Conservation (phyloP, 306 rosid genomes). For the Vigna hirtella region DNA sequence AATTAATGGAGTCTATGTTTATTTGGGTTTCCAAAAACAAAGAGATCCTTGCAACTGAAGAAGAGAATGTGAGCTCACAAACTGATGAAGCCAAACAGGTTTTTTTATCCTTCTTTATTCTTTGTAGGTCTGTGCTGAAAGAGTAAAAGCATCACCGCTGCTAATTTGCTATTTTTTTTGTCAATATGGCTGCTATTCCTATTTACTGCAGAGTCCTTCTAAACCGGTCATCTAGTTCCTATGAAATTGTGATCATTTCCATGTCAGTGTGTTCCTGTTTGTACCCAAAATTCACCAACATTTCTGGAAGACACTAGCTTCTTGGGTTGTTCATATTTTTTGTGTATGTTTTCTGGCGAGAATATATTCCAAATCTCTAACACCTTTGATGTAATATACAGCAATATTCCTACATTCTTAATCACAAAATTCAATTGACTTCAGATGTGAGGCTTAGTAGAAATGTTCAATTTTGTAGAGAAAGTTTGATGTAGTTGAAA, state of each 20-base stretch:
- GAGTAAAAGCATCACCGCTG: constrained; percentile 27
- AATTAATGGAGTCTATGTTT: constrained; percentile 60
- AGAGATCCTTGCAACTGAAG: constrained; percentile 43
- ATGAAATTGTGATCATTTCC: neutral
- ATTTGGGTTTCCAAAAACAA: constrained; percentile 64
- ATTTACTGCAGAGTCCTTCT: neutral
- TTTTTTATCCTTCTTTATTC: constrained; percentile 10
- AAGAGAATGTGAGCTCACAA: constrained; percentile 49
- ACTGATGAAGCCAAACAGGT: constrained; percentile 62
- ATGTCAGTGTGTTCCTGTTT: neutral
- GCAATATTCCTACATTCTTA: too few species aligned
- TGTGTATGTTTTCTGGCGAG: neutral
- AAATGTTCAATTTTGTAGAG: neutral
- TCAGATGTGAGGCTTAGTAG: neutral
- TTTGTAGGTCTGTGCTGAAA: constrained; percentile 1
- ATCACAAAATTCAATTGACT: too few species aligned
- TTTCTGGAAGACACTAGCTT: too few species aligned
- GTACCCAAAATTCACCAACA: neutral
- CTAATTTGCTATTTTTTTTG: neutral
- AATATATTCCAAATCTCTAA: neutral
- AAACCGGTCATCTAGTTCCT: constrained; percentile 16
- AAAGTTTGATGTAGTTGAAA: neutral
- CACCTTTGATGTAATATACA: too few species aligned
- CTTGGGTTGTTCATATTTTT: neutral
- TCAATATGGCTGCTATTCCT: neutral